These are phyloP conservation scores for Scedosporium minutisporum DNA, from an alignment of 2,329 filamentous ascomycete genomes.

Conservation along the genomic window DNA sequence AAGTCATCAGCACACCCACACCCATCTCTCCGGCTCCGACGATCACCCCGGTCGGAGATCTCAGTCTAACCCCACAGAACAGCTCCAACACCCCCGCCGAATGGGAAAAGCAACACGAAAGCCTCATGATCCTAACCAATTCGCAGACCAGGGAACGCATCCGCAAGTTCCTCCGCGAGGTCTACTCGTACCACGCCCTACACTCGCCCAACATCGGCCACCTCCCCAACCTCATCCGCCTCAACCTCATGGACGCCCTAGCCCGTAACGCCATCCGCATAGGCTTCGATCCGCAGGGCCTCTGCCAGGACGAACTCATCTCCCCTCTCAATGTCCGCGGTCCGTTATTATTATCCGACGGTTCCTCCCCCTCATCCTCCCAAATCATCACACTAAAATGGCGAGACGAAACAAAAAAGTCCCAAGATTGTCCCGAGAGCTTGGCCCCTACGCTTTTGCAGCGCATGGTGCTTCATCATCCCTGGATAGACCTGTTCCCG, in stretches of 20 bases:
- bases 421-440: background rate
- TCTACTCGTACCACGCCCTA: constrained; percentile 3
- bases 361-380: background rate
- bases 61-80: background rate
- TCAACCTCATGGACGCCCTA: constrained; percentile 11
- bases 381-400: background rate
- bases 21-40: background rate
- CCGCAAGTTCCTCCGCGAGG: background rate
- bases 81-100: background rate
- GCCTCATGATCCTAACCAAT: background rate
- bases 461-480: constrained; percentile 19
- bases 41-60: background rate
- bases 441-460: constrained; percentile 22
- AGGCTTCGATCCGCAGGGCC: constrained; percentile 7
- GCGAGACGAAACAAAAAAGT: background rate
- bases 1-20: background rate
- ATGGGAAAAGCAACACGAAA: background rate
- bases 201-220: constrained; percentile 6
- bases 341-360: background rate
- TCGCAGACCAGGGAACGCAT: background rate
- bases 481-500: constrained; percentile 27
- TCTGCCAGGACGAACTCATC: constrained; percentile 11
- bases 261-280: constrained; percentile 8
- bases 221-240: constrained; percentile 7
- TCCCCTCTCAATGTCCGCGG: background rate